Evolutionary conservation across 164 flowering plant species (phyloP).

Genomic region (Amborella trichopoda): DNA sequence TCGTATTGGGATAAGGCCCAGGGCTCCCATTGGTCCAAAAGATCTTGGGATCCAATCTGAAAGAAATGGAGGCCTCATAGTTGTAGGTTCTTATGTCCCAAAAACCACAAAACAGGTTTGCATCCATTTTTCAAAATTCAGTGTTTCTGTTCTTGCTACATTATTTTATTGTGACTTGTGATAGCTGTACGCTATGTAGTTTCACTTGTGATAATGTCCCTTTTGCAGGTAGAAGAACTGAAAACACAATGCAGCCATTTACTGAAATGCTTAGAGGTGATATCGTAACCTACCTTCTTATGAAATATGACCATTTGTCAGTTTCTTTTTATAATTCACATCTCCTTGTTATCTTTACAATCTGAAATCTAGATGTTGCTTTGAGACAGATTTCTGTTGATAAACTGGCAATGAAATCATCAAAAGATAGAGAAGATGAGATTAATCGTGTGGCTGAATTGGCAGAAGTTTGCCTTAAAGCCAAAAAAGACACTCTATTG

Average conservation of each 20-base stretch:
- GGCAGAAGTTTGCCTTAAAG: constrained; percentile 56
- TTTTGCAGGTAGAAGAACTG: constrained; percentile 73
- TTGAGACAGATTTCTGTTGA: constrained; percentile 63
- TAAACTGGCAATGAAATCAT: constrained; percentile 77
- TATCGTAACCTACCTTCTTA: no score
- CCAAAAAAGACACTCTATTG: constrained; percentile 66
- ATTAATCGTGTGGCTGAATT: constrained; percentile 53
- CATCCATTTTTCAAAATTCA: constrained; percentile 4
- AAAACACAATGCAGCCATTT: constrained; percentile 34
- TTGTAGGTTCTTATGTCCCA: constrained; percentile 98
- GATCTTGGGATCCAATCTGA: constrained; percentile 53
- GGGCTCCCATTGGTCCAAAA: constrained; percentile 62
- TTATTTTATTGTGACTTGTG: background rate
- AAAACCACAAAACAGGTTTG: constrained; percentile 94
- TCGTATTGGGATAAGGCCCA: constrained; percentile 71
- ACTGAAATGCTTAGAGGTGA: constrained; percentile 70
- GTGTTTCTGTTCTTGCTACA: background rate
- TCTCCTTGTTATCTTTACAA: background rate
- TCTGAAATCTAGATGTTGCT: background rate
- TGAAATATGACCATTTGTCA: background rate
- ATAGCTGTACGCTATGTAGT: background rate
- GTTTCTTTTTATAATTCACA: no score
- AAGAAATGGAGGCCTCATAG: constrained; percentile 72
- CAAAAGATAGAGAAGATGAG: constrained; percentile 72
- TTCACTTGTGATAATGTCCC: constrained; percentile 1